Conservation (phyloP, 2,329 filamentous ascomycete species). For the Claviceps monticola region DNA sequence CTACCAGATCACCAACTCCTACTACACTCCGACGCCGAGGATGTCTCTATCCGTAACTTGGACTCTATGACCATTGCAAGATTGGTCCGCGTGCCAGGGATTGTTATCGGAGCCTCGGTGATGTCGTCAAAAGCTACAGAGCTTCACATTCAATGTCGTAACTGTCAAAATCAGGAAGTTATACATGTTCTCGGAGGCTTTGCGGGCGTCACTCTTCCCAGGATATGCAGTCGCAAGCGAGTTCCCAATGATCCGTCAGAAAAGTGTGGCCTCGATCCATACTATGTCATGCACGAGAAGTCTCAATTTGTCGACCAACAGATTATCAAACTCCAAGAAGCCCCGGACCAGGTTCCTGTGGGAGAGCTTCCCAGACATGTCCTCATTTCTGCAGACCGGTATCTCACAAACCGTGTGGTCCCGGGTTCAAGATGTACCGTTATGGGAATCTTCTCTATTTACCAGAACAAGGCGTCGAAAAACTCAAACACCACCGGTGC, state of each 20-base stretch:
- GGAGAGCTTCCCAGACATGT: conserved; percentile 92
- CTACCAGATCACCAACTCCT: conserved; percentile 90
- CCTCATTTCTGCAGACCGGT: conserved; percentile 88
- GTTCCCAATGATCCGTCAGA: conserved; percentile 52
- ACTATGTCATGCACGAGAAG: conserved; percentile 89
- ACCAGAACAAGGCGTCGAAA: conserved; percentile 80
- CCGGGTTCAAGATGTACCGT: conserved; percentile 89
- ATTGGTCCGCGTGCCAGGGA: conserved; percentile 92
- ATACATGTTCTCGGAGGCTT: conserved; percentile 75
- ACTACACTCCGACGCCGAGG: conserved; percentile 79
- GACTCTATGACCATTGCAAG: conserved; percentile 86
- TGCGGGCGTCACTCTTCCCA: conserved; percentile 69
- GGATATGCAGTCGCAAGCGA: conserved; percentile 55
- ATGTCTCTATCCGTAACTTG: conserved; percentile 86
- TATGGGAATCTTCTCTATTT: conserved; percentile 97
- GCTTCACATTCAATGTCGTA: conserved; percentile 76
- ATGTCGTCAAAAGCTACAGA: conserved; percentile 90
- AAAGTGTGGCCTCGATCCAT: conserved; percentile 84
- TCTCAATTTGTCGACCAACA: conserved; percentile 95
- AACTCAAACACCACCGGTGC: conserved; percentile 60
- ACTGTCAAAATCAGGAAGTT: conserved; percentile 59
- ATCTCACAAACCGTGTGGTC: conserved; percentile 88
- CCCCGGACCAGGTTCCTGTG: conserved; percentile 91
- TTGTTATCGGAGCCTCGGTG: conserved; percentile 93
- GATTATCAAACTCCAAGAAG: conserved; percentile 94